Percentiles rank a stretch among this genome's conserved stretches.
Evolutionary conservation across 805 yeast species (phyloP).

Genomic region (Hyphopichia homilentoma): DNA sequence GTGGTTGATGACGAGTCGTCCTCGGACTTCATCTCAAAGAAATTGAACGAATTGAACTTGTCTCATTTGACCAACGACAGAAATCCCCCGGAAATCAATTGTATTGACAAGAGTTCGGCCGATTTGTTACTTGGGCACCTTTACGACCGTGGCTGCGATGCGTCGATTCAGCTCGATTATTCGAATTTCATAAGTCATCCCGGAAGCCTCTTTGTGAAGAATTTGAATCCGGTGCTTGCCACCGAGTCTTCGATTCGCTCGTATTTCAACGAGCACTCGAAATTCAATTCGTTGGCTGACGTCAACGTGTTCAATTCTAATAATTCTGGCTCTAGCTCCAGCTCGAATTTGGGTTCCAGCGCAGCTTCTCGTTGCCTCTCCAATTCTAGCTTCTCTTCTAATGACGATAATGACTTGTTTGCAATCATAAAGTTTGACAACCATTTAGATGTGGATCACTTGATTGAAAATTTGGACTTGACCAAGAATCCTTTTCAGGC

Average conservation of each 20-base stretch:
- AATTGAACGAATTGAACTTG: not conserved
- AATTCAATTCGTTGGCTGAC: slow-evolving; percentile 15
- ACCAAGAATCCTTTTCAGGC: slow-evolving; percentile 20
- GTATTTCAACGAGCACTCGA: slow-evolving; percentile 15
- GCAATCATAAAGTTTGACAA: slow-evolving; percentile 31
- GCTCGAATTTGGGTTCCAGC: not conserved
- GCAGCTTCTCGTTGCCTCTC: no score
- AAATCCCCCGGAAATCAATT: not conserved
- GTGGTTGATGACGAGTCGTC: no score
- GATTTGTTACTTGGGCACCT: slow-evolving; percentile 11
- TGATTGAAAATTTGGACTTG: slow-evolving; percentile 15
- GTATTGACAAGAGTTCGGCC: slow-evolving; percentile 3
- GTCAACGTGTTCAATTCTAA: slow-evolving; percentile 18
- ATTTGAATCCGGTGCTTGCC: slow-evolving; percentile 35
- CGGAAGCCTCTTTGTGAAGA: slow-evolving; percentile 55
- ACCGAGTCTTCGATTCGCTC: slow-evolving; percentile 27
- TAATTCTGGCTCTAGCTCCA: slow-evolving; percentile 2
- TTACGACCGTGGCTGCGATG: slow-evolving; percentile 5
- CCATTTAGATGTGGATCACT: slow-evolving; percentile 29
- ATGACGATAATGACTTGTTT: slow-evolving; percentile 15
- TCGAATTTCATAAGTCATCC: slow-evolving; percentile 45
- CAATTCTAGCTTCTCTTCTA: not conserved
- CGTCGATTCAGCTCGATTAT: slow-evolving; percentile 18
- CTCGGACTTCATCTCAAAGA: no score
- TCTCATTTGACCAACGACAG: not conserved